Conservation (phyloP, 495 filamentous ascomycete genomes). For the Poronia punctata region DNA sequence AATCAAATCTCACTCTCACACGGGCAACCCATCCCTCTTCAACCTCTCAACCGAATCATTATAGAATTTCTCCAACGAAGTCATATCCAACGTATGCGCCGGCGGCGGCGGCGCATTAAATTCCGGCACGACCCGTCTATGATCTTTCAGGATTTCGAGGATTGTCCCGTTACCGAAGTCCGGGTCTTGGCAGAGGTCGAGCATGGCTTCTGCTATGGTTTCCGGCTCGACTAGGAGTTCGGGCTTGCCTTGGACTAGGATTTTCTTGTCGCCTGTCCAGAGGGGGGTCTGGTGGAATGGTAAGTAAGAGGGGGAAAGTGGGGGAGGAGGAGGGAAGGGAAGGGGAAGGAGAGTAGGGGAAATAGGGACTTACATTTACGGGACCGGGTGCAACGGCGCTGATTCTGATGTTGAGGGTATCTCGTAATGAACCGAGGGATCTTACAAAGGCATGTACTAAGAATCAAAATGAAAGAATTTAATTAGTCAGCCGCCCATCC, state of each 20-base stretch:
- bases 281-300: constrained; percentile 45
- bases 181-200: constrained; percentile 10
- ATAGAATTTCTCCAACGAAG: neutral
- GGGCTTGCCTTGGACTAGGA: constrained; percentile 28
- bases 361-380: constrained; percentile 29
- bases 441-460: constrained; percentile 50
- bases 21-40: constrained; percentile 3
- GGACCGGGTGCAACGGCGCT: constrained; percentile 60
- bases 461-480: neutral
- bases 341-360: too few relatives aligned
- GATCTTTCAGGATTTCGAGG: constrained; percentile 50
- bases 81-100: neutral
- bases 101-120: constrained; percentile 52
- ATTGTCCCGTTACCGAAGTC: constrained; percentile 35
- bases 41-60: neutral
- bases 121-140: constrained; percentile 42
- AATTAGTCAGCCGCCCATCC: too few relatives aligned
- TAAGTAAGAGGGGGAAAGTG: neutral
- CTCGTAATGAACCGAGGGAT: constrained; percentile 43
- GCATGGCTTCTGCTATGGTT: constrained; percentile 11
- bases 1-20: neutral
- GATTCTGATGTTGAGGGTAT: constrained; percentile 48
- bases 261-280: constrained; percentile 60
- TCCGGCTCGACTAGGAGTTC: constrained; percentile 6
- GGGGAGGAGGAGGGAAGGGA: too few relatives aligned